Evolutionary conservation across 164 flowering plant species (phyloP).

Genomic region (Dillenia turbinata): DNA sequence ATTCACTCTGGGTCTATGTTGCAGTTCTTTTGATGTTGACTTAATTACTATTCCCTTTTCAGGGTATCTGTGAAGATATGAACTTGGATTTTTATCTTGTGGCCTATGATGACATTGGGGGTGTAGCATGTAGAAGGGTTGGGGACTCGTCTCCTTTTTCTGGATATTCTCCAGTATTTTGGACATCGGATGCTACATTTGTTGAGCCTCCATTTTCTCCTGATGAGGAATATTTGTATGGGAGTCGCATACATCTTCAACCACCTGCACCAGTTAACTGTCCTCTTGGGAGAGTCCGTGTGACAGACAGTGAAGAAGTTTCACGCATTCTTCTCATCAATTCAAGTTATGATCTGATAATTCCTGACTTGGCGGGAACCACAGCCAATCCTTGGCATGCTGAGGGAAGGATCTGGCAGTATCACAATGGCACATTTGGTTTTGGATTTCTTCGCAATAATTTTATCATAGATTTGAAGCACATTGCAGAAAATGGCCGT

Average conservation of each 20-base stretch:
- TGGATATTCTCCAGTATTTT: constrained; percentile 60
- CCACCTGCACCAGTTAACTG: constrained; percentile 27
- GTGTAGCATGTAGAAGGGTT: constrained; percentile 65
- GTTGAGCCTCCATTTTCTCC: constrained; percentile 58
- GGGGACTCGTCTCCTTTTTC: constrained; percentile 51
- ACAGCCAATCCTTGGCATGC: constrained; percentile 30
- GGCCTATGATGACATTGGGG: constrained; percentile 75
- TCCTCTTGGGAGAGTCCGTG: constrained; percentile 5
- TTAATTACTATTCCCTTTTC: constrained; percentile 17
- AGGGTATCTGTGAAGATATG: constrained; percentile 74
- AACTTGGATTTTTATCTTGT: constrained; percentile 77
- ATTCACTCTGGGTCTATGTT: constrained; percentile 6
- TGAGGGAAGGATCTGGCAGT: constrained; percentile 92
- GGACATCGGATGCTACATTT: constrained; percentile 66
- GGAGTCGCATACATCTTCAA: constrained; percentile 52
- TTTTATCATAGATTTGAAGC: constrained; percentile 64
- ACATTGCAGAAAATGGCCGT: constrained; percentile 43
- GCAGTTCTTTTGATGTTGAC: background rate
- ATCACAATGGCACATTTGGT: constrained; percentile 71
- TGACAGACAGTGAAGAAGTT: constrained; percentile 35
- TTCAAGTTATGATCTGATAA: constrained; percentile 65
- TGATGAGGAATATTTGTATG: constrained; percentile 57
- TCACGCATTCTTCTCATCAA: constrained; percentile 56
- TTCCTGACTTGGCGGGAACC: constrained; percentile 42
- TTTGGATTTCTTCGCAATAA: constrained; percentile 80